These are phyloP conservation scores for Xylaria bambusicola DNA, from an alignment of 495 filamentous ascomycete genomes.

Conservation along the genomic window DNA sequence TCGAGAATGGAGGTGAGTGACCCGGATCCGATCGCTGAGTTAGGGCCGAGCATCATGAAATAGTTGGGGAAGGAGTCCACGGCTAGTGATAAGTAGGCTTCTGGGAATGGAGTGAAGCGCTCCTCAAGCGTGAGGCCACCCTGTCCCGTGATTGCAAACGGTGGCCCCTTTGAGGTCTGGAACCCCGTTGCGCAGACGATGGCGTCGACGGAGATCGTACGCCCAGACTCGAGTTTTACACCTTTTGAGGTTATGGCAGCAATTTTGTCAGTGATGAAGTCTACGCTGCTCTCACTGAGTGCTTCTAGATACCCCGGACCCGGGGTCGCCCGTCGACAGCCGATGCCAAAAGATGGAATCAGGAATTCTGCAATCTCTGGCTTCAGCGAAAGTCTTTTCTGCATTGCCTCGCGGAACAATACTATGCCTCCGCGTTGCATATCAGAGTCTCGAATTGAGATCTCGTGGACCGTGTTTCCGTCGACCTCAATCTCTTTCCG, in stretches of 20 bases:
- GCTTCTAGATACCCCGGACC: conserved; percentile 73
- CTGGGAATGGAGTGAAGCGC: conserved; percentile 53
- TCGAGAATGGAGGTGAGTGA: conserved; percentile 58
- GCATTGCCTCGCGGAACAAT: conserved; percentile 36
- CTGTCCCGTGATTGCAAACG: conserved; percentile 60
- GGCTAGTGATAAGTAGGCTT: conserved; percentile 64
- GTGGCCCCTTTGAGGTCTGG: conserved; percentile 58
- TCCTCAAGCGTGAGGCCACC: conserved; percentile 50
- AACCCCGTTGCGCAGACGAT: conserved; percentile 72
- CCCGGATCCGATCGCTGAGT: conserved; percentile 58
- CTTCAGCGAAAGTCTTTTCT: conserved; percentile 30
- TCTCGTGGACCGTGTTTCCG: conserved; percentile 41
- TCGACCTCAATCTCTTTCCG: conserved; percentile 44
- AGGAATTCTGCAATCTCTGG: conserved; percentile 41
- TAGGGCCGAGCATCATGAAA: conserved; percentile 63
- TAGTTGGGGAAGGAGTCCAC: conserved; percentile 69
- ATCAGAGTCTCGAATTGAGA: conserved; percentile 34
- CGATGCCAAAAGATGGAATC: conserved; percentile 63
- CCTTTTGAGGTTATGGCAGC: conserved; percentile 52
- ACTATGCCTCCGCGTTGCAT: conserved; percentile 33
- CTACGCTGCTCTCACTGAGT: conserved; percentile 61
- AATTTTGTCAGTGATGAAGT: conserved; percentile 59
- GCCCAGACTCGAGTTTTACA: conserved; percentile 49
- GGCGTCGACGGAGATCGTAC: conserved; percentile 49
- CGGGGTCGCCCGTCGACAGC: conserved; percentile 72